A percentile compares a stretch with the other conserved stretches of the same genome.
Evolutionary conservation across 345 rosid species (phyloP).

Genomic region (Moricandia moricandioides): DNA sequence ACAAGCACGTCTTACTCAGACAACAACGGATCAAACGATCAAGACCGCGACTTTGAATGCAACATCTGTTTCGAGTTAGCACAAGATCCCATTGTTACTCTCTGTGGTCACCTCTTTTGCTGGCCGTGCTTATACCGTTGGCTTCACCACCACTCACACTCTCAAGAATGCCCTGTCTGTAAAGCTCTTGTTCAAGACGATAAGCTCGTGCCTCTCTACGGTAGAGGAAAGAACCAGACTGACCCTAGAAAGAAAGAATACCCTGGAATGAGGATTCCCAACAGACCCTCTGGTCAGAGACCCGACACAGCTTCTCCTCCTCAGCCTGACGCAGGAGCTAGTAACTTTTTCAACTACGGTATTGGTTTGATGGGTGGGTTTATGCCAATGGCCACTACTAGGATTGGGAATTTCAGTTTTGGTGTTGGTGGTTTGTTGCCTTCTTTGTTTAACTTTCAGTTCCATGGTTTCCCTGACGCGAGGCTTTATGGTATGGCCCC

Average conservation of each 20-base stretch:
- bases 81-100: constrained; percentile 83
- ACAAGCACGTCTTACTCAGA: constrained; percentile 44
- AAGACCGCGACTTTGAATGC: constrained; percentile 83
- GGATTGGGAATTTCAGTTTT: constrained; percentile 67
- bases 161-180: constrained; percentile 91
- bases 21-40: constrained; percentile 46
- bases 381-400: constrained; percentile 62
- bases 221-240: constrained; percentile 74
- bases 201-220: constrained; percentile 87
- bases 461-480: constrained; percentile 71
- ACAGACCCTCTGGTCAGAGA: constrained; percentile 71
- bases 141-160: constrained; percentile 78
- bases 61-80: constrained; percentile 93
- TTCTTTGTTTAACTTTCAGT: constrained; percentile 66
- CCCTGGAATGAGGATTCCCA: constrained; percentile 66
- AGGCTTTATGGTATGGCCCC: constrained; percentile 59
- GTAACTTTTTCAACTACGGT: constrained; percentile 52
- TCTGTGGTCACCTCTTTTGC: constrained; percentile 88
- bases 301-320: constrained; percentile 69
- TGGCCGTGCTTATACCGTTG: constrained; percentile 94
- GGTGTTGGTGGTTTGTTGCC: constrained; percentile 82
- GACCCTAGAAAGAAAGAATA: constrained; percentile 74
- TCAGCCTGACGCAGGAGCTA: constrained; percentile 35
- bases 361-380: constrained; percentile 71
- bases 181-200: constrained; percentile 89